Evolutionary conservation across 148 eudicot species (phyloP).

Genomic region (Rhododendron griersonianum): DNA sequence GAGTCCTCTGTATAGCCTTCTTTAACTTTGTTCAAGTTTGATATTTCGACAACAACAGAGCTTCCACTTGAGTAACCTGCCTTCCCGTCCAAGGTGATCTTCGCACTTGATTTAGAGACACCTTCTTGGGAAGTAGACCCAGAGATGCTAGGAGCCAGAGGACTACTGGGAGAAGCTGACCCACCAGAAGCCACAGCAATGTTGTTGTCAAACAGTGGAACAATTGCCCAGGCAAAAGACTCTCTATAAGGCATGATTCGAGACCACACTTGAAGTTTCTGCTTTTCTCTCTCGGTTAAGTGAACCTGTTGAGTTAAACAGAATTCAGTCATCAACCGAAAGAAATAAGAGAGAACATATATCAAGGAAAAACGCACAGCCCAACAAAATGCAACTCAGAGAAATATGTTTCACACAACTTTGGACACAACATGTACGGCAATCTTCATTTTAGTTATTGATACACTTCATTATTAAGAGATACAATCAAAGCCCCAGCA

Average conservation of each 20-base stretch:
- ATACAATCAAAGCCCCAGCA: not conserved
- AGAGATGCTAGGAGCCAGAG: conserved; percentile 67
- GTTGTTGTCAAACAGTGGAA: conserved; percentile 86
- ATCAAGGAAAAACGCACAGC: not conserved
- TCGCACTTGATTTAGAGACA: conserved; percentile 61
- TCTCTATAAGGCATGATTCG: conserved; percentile 95
- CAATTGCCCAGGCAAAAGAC: conserved; percentile 96
- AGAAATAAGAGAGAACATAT: not conserved
- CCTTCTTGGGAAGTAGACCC: conserved; percentile 78
- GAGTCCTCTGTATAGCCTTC: conserved; percentile 98
- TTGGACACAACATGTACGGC: not conserved
- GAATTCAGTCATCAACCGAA: not conserved
- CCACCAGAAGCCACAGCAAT: conserved; percentile 70
- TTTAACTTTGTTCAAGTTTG: conserved; percentile 93
- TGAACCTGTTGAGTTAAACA: conserved; percentile 52
- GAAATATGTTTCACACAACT: not conserved
- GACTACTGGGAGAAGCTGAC: conserved; percentile 92
- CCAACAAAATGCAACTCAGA: not conserved
- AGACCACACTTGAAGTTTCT: conserved; percentile 96
- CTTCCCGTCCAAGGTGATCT: conserved; percentile 83
- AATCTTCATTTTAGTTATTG: not conserved
- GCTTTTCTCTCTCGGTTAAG: conserved; percentile 94
- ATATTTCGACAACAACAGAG: conserved; percentile 90
- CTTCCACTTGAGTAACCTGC: conserved; percentile 74
- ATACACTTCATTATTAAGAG: not conserved